These are phyloP conservation scores for Gnomoniopsis sp. DNA, from an alignment of 2,329 filamentous ascomycete species.

Conservation along the genomic window DNA sequence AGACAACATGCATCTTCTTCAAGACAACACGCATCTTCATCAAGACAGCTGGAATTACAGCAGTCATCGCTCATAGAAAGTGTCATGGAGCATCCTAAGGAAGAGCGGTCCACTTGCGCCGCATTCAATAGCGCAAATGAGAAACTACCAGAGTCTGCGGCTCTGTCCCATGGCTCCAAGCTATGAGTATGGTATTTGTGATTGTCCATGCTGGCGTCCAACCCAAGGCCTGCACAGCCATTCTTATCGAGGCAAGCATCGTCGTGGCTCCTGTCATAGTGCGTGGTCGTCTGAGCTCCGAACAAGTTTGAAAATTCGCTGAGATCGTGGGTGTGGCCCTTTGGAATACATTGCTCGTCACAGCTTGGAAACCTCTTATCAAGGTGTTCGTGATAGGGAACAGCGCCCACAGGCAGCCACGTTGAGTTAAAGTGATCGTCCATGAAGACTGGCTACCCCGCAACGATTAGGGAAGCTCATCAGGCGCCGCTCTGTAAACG, in stretches of 20 bases:
- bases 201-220: slow-evolving; percentile 2
- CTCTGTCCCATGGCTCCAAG: background rate
- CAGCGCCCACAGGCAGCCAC: background rate
- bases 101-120: background rate
- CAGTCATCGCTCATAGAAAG: background rate
- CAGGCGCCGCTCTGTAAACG: background rate
- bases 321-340: background rate
- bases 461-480: background rate
- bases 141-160: background rate
- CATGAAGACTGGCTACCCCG: background rate
- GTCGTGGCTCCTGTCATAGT: slow-evolving; percentile 12
- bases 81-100: background rate
- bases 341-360: background rate
- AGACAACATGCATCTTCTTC: slow-evolving; percentile 2
- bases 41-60: background rate
- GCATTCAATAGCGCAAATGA: background rate
- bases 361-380: background rate
- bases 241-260: slow-evolving; percentile 16
- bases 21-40: slow-evolving; percentile 8
- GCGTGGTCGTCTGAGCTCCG: background rate
- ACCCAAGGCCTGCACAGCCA: slow-evolving; percentile 15
- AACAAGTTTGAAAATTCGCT: background rate
- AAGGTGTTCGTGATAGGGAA: background rate
- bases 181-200: background rate
- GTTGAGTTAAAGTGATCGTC: background rate